Conservation (phyloP, 106 monocot genomes). For the Dendrobium nobile region DNA sequence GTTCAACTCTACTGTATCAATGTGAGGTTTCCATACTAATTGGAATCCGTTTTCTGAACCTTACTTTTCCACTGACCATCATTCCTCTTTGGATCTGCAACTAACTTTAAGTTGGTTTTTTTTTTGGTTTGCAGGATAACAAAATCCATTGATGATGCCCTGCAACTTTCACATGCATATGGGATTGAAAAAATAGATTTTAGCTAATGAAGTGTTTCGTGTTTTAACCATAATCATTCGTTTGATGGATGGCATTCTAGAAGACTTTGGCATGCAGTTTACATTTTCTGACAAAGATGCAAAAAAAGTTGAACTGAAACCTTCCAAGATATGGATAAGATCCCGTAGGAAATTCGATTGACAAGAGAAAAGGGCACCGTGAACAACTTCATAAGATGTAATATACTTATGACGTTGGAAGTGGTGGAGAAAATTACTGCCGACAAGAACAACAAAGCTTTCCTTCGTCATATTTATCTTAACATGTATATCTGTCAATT, state of each 20-base stretch:
- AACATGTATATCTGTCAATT: conserved; percentile 53
- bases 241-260: conserved; percentile 56
- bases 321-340: conserved; percentile 29
- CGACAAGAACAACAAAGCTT: conserved; percentile 36
- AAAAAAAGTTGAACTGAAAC: conserved; percentile 15
- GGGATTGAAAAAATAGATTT: conserved; percentile 41
- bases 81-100: not conserved
- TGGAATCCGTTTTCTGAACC: not conserved
- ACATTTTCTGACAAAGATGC: conserved; percentile 21
- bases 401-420: conserved; percentile 52
- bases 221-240: conserved; percentile 39
- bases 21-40: not conserved
- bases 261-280: conserved; percentile 61
- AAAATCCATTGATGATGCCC: conserved; percentile 62
- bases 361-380: conserved; percentile 35
- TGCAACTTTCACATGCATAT: conserved; percentile 60
- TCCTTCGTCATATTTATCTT: conserved; percentile 58
- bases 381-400: conserved; percentile 44
- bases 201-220: conserved; percentile 52
- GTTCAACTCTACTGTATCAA: not conserved
- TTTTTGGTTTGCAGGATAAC: conserved; percentile 48
- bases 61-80: not conserved
- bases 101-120: not conserved
- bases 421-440: conserved; percentile 54
- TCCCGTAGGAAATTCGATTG: conserved; percentile 24